Evolutionary conservation across 2,329 filamentous ascomycete species (phyloP).

Genomic region (Leptodontidium sp.): DNA sequence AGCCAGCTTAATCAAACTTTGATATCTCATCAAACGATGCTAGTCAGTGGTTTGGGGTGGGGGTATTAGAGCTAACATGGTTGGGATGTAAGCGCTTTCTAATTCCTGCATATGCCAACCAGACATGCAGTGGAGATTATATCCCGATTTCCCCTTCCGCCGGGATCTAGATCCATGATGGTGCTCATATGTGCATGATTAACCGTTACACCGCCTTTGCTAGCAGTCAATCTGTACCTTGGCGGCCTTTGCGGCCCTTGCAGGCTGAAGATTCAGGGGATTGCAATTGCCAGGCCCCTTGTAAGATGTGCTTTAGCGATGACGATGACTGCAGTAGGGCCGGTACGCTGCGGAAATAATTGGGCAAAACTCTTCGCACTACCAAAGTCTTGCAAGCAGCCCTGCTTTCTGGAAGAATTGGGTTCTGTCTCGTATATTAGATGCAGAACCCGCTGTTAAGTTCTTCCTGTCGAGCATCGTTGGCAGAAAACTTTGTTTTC

Average conservation of each 20-base stretch:
- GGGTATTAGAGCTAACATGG: no score
- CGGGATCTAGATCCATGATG: background rate
- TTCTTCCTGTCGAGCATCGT: background rate
- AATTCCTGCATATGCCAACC: no score
- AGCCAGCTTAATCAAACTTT: no score
- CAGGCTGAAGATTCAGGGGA: background rate
- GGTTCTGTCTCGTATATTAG: background rate
- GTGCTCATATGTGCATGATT: background rate
- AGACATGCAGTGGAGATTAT: no score
- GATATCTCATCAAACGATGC: no score
- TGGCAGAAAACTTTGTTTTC: background rate
- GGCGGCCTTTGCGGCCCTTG: background rate
- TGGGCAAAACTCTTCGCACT: background rate
- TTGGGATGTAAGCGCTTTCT: no score
- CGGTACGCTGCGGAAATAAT: background rate
- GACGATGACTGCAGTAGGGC: slow-evolving; percentile 7
- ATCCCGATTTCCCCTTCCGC: background rate
- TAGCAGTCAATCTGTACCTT: background rate
- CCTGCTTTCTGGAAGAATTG: background rate
- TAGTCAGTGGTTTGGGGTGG: no score
- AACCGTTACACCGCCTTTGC: background rate
- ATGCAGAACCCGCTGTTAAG: background rate
- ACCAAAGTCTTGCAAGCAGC: background rate
- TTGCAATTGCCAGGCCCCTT: background rate
- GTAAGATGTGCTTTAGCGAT: background rate